Conservation (phyloP, 2,329 filamentous ascomycete genomes). For the Daldinia eschscholtzii region DNA sequence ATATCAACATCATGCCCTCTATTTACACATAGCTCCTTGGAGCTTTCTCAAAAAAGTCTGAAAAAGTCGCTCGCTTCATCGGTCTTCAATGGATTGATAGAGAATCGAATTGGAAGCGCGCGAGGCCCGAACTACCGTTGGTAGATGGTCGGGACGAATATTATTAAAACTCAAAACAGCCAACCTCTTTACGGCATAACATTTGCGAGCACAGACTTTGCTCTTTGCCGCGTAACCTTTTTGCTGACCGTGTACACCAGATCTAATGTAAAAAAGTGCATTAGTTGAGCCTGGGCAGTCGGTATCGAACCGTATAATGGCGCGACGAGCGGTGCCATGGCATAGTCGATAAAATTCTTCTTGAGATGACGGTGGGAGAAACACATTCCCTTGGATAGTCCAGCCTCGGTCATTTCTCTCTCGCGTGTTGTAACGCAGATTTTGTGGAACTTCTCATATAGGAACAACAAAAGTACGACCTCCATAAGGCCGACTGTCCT, state of each 20-base stretch:
- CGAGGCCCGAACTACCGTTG: slow-evolving; percentile 24
- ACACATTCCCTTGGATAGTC: slow-evolving; percentile 73
- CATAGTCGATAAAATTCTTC: slow-evolving; percentile 71
- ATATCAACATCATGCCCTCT: slow-evolving; percentile 64
- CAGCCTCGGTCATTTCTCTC: slow-evolving; percentile 75
- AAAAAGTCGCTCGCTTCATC: slow-evolving; percentile 47
- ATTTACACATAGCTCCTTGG: slow-evolving; percentile 61
- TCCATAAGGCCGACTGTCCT: slow-evolving; percentile 72
- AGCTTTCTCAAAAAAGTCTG: slow-evolving; percentile 52
- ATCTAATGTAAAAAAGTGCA: slow-evolving; percentile 77
- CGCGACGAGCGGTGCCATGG: slow-evolving; percentile 75
- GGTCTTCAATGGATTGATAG: slow-evolving; percentile 48
- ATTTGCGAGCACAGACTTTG: slow-evolving; percentile 59
- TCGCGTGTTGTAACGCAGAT: slow-evolving; percentile 71
- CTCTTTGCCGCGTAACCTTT: slow-evolving; percentile 70
- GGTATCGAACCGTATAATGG: slow-evolving; percentile 77
- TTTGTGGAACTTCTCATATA: slow-evolving; percentile 77
- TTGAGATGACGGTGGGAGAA: slow-evolving; percentile 71
- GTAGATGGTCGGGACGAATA: slow-evolving; percentile 34
- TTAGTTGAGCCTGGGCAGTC: slow-evolving; percentile 74
- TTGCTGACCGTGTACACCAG: slow-evolving; percentile 79
- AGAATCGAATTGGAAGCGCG: slow-evolving; percentile 50
- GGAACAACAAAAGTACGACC: slow-evolving; percentile 71
- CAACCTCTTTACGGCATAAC: slow-evolving; percentile 58
- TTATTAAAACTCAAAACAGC: slow-evolving; percentile 39